phyloP scores from a whole-genome alignment of 1,284 basidiomycete genomes.

The Limonomyces culmigenus region DNA sequence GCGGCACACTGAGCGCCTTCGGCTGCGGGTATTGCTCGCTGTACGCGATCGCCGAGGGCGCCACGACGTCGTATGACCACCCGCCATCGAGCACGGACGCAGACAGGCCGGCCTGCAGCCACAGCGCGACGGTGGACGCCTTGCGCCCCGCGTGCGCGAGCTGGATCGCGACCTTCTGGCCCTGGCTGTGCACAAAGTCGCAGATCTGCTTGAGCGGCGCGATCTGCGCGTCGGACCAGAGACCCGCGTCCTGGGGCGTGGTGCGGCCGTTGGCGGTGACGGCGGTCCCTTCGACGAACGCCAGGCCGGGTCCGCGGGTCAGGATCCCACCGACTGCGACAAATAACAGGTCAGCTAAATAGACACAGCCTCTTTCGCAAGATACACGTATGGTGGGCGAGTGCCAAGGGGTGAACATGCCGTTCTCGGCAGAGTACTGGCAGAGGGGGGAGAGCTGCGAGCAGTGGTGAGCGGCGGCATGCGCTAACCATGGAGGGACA shows the following conservation, averaged over 20 bases:
- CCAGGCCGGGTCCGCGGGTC: slow-evolving; percentile 34
- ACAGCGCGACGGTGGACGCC: slow-evolving; percentile 38
- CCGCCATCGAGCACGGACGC: slow-evolving; percentile 38
- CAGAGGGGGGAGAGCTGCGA: slow-evolving; percentile 48
- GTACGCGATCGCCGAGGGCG: slow-evolving; percentile 37
- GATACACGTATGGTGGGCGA: slow-evolving; percentile 61
- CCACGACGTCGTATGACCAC: slow-evolving; percentile 45
- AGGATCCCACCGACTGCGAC: background rate
- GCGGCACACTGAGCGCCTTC: slow-evolving; percentile 29
- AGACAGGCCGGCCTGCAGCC: slow-evolving; percentile 24
- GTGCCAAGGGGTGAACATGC: slow-evolving; percentile 67
- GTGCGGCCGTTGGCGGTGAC: slow-evolving; percentile 49
- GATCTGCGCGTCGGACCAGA: slow-evolving; percentile 69
- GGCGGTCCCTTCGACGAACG: slow-evolving; percentile 39
- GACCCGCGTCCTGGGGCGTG: slow-evolving; percentile 33
- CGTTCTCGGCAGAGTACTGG: slow-evolving; percentile 57
- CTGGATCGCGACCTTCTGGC: slow-evolving; percentile 61
- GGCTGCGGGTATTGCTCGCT: slow-evolving; percentile 30
- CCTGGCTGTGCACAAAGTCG: slow-evolving; percentile 60
- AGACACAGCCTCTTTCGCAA: slow-evolving; percentile 24
- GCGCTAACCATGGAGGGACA: background rate
- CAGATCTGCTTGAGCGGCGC: slow-evolving; percentile 51
- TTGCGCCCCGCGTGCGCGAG: slow-evolving; percentile 72
- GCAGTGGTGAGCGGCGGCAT: background rate
- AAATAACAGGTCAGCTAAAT: background rate